These are phyloP conservation scores for Flaveria robusta DNA, from an alignment of 129 eudicot species.

Conservation along the genomic window DNA sequence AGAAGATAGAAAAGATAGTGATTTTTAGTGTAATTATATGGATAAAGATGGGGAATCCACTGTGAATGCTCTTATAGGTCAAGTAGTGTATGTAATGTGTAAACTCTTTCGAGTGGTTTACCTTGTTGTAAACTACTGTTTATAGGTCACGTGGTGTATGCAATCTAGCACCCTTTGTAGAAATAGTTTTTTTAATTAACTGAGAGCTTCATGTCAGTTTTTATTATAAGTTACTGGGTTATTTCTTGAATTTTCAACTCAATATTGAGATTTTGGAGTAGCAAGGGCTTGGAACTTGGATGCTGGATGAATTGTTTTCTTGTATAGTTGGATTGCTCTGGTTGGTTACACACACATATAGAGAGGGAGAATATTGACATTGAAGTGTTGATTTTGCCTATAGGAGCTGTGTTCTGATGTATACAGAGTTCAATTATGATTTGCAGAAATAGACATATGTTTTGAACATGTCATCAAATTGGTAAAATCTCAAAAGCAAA, in stretches of 20 bases:
- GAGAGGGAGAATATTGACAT: not conserved
- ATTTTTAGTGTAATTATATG: too few species aligned
- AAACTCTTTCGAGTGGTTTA: too few species aligned
- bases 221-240: not conserved
- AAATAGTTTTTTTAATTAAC: not conserved
- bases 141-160: too few species aligned
- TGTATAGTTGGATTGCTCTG: not conserved
- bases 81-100: too few species aligned
- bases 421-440: not conserved
- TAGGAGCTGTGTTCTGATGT: not conserved
- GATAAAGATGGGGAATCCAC: too few species aligned
- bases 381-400: conserved; percentile 1
- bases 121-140: too few species aligned
- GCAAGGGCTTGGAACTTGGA: conserved; percentile 8
- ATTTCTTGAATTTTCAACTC: not conserved
- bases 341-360: not conserved
- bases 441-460: not conserved
- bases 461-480: too few species aligned
- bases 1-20: too few species aligned
- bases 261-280: not conserved
- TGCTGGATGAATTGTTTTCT: not conserved
- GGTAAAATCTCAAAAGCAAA: not conserved
- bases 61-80: too few species aligned
- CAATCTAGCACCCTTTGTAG: too few species aligned
- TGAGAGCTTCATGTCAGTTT: not conserved